Evolutionary conservation across 2,329 filamentous ascomycete species (phyloP).

Genomic region (Alternaria gansuensis): DNA sequence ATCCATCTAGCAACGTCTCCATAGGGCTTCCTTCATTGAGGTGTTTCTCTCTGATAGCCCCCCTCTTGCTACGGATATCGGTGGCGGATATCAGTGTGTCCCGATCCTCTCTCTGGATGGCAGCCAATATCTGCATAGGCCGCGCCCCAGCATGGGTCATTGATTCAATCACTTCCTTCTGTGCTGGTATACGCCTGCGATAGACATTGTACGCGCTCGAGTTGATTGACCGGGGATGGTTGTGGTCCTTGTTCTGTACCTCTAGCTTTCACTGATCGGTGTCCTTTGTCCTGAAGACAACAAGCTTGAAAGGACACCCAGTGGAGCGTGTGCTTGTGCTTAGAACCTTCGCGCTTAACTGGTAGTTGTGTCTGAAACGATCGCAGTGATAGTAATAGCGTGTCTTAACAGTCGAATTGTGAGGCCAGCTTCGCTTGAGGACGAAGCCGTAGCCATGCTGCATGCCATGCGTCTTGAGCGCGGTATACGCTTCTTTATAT

Average conservation of each 20-base stretch:
- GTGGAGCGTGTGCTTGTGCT: constrained; percentile 23
- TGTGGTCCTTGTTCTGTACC: constrained; percentile 20
- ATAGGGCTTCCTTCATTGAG: constrained; percentile 20
- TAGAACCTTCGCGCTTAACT: constrained; percentile 15
- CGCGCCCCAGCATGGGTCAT: constrained; percentile 19
- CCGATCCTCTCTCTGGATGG: constrained; percentile 20
- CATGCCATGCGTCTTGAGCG: constrained; percentile 25
- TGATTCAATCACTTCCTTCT: constrained; percentile 24
- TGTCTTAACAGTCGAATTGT: constrained; percentile 24
- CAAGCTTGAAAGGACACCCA: constrained; percentile 21
- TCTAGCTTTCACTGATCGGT: constrained; percentile 19
- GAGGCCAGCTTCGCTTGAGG: constrained; percentile 24
- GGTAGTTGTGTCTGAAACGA: constrained; percentile 1
- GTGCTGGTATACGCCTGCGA: constrained; percentile 18
- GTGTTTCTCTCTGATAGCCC: constrained; percentile 18
- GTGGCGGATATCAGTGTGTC: constrained; percentile 22
- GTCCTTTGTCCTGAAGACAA: constrained; percentile 23
- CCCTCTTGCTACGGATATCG: constrained; percentile 22
- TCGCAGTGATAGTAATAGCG: constrained; percentile 20
- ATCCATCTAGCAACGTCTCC: constrained; percentile 23
- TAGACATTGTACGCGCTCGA: constrained; percentile 24
- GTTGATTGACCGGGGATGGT: constrained; percentile 20
- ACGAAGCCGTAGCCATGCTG: constrained; percentile 27
- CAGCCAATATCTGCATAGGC: constrained; percentile 22
- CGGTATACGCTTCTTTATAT: constrained; percentile 28